Percentiles rank a stretch among this genome's conserved stretches.
phyloP scores from a whole-genome alignment of 345 rosid genomes.

The Eucalyptus viminalis region DNA sequence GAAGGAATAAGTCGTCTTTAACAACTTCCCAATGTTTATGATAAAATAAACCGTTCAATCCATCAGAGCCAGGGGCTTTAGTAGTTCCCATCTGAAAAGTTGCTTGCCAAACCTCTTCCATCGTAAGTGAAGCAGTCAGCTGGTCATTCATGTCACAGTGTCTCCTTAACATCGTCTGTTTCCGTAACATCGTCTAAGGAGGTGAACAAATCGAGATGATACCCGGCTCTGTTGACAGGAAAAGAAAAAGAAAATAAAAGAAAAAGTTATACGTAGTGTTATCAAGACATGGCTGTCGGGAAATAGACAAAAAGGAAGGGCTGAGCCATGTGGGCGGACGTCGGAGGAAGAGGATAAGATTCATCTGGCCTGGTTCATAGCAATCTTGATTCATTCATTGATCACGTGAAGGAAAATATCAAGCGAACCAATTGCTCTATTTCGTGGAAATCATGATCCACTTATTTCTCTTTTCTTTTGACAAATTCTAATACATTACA shows the following conservation, averaged over 20 bases:
- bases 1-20: too few species aligned
- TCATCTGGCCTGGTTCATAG: not conserved
- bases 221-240: fast-evolving
- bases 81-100: too few species aligned
- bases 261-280: not conserved
- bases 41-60: too few species aligned
- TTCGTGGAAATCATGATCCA: not conserved
- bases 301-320: not conserved
- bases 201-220: not conserved
- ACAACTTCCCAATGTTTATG: too few species aligned
- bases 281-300: not conserved
- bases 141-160: too few species aligned
- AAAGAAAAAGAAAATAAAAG: too few species aligned
- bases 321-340: not conserved
- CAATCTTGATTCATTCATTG: not conserved
- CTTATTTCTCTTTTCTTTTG: not conserved
- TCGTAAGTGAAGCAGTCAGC: too few species aligned
- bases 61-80: too few species aligned
- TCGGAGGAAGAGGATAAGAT: not conserved
- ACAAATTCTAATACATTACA: not conserved
- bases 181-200: too few species aligned
- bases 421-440: not conserved
- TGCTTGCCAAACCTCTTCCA: too few species aligned
- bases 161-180: not conserved
- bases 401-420: not conserved